Base-by-base conservation (phyloP, 352 stramenopile genomes). In the Phytophthora idaei region DNA sequence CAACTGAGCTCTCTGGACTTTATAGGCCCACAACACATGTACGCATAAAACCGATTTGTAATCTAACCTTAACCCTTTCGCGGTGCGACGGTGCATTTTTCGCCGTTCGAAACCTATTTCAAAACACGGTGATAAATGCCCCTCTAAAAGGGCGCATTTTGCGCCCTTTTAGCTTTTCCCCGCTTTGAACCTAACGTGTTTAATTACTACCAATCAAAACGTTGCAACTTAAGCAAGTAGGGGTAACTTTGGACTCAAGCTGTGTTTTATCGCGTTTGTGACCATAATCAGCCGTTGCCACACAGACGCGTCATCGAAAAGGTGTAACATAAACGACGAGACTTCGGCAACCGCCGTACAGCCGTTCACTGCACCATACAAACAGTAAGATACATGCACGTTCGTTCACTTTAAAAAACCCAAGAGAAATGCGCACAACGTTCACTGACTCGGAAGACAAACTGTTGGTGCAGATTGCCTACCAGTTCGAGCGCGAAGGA, bases 371-470 rank as follows among this genome's bases (percentile, higher is more conserved):
- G 42, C 2, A 44, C 28, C 29, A 42, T 47, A 57, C 50, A 47
- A 34, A 47, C 36, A 32, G 21, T 48, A 55, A 55, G 46, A 56
- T 36, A 49, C 3, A 64, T 63, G 57, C 36, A 49, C 9, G 7
- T 37, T 12, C 2, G 39, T 10, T 46, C 14, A 46, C 14, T 46
- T 21, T 48, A 49, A 7, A 9, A 31, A 52, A 29, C 29, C 27
- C 31, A 46, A 46, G 0, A 28, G 39, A 46, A 46, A 62, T 54
- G 44, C 44, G 32, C 21, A 62, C 44, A 62, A 62, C 31, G 36
- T 63, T 63, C 9, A 41, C 44, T n/a, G 56, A 63, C 45, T n/a
- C 17, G 14, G 56, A 63, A 56, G 56, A 63, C 56, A 63, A 63
- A 32, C 17, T 63, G 25, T 15, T 63, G 14, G 56, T 50, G 32